phyloP scores from a whole-genome alignment of 768 basidiomycete species.

The Lyophyllum shimeji region DNA sequence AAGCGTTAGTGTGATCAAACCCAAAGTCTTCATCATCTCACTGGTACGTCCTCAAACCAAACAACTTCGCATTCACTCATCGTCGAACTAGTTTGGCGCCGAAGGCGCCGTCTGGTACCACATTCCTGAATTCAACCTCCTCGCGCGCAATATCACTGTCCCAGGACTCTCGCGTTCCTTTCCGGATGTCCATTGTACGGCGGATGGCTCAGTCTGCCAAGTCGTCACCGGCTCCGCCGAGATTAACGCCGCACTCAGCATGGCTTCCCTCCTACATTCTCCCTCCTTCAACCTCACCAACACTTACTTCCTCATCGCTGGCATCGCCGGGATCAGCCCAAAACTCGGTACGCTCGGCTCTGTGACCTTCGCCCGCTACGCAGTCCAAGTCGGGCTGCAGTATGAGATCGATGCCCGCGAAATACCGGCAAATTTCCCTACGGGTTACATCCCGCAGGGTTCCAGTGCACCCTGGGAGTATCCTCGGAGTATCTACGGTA shows the following conservation, averaged over 20 bases:
- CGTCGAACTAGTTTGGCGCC: background rate
- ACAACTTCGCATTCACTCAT: background rate
- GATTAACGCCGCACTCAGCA: slow-evolving; percentile 15
- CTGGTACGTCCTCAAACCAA: background rate
- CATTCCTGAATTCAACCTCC: slow-evolving; percentile 8
- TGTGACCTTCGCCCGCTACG: slow-evolving; percentile 13
- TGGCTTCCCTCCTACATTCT: slow-evolving; percentile 7
- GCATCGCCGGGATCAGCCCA: slow-evolving; percentile 12
- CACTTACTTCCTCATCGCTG: slow-evolving; percentile 14
- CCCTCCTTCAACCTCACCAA: slow-evolving; percentile 10
- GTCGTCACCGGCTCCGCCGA: slow-evolving; percentile 12
- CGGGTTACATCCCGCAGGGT: slow-evolving; percentile 13
- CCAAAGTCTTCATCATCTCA: slow-evolving; percentile 12
- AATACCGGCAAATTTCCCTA: slow-evolving; percentile 12
- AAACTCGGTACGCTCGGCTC: slow-evolving; percentile 14
- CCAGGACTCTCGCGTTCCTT: slow-evolving; percentile 4
- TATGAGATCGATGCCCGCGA: slow-evolving; percentile 15
- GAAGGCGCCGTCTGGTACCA: slow-evolving; percentile 9
- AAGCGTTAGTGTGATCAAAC: background rate
- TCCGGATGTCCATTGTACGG: slow-evolving; percentile 11
- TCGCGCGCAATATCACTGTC: slow-evolving; percentile 10
- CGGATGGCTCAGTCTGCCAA: slow-evolving; percentile 9
- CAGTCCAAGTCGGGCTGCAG: slow-evolving; percentile 14
- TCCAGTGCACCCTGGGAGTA: slow-evolving; percentile 9
- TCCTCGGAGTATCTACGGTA: slow-evolving; percentile 7